Conservation (phyloP, 2,329 filamentous ascomycete species). For the Helminthosporium solani region DNA sequence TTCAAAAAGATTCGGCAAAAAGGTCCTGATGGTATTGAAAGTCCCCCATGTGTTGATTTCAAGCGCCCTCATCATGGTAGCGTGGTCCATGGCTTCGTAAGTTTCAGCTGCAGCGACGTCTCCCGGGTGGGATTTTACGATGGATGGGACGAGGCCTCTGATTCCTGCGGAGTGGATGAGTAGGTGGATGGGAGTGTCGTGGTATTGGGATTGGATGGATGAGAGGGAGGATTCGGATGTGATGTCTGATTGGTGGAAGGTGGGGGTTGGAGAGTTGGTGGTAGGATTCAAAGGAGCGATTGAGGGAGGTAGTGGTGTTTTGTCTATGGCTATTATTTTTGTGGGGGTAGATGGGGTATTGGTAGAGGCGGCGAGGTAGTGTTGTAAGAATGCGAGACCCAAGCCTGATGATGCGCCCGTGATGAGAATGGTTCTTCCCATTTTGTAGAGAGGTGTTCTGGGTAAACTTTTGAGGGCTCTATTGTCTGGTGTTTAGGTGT, state of each 20-base stretch:
- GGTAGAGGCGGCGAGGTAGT: conserved; percentile 19
- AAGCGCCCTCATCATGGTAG: conserved; percentile 43
- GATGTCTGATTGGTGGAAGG: conserved; percentile 1
- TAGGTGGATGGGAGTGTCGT: conserved; percentile 36
- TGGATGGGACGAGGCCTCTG: conserved; percentile 44
- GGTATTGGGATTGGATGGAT: conserved; percentile 14
- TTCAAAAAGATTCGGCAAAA: conserved; percentile 38
- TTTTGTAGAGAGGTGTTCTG: background rate
- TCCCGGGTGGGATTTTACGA: conserved; percentile 15
- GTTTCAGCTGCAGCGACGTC: conserved; percentile 47
- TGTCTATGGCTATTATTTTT: conserved; percentile 25
- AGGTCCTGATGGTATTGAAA: conserved; percentile 41
- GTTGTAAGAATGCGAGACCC: conserved; percentile 60
- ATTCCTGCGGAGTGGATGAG: conserved; percentile 49
- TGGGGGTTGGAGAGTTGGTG: background rate
- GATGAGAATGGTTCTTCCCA: conserved; percentile 67
- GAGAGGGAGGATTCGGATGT: conserved; percentile 10
- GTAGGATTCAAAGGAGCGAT: no score
- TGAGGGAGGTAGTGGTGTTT: conserved; percentile 3
- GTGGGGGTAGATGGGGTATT: conserved; percentile 7
- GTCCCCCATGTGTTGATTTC: conserved; percentile 47
- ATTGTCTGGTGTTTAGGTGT: background rate
- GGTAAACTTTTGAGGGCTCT: background rate
- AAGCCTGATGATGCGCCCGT: conserved; percentile 96
- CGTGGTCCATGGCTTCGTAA: conserved; percentile 41